Conservation (phyloP, 2,329 filamentous ascomycete genomes). For the Neonectria punicea region DNA sequence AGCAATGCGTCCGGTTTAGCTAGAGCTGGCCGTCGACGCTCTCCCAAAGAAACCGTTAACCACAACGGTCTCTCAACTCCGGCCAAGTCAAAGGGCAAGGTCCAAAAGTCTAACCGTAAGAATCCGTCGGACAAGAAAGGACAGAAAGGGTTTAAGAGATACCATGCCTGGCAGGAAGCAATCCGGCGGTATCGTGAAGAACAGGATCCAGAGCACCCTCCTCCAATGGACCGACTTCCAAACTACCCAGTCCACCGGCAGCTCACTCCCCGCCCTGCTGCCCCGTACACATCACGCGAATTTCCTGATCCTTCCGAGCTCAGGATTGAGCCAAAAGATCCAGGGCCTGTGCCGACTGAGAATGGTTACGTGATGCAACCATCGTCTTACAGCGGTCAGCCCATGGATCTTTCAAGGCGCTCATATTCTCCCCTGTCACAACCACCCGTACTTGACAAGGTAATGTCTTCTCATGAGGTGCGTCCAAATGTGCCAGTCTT, state of each 20-base stretch:
- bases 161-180: constrained; percentile 56
- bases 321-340: constrained; percentile 31
- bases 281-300: constrained; percentile 24
- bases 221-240: constrained; percentile 24
- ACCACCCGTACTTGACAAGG: constrained; percentile 37
- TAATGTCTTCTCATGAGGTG: constrained; percentile 39
- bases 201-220: constrained; percentile 20
- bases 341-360: constrained; percentile 38
- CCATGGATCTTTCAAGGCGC: constrained; percentile 28
- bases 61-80: constrained; percentile 30
- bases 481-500: constrained; percentile 33
- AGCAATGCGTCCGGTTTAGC: constrained; percentile 26
- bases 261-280: constrained; percentile 23
- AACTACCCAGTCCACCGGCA: constrained; percentile 20
- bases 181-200: constrained; percentile 46
- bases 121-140: constrained; percentile 46
- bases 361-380: constrained; percentile 44
- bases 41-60: constrained; percentile 28
- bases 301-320: constrained; percentile 34
- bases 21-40: constrained; percentile 31
- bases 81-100: constrained; percentile 34
- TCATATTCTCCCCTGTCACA: constrained; percentile 34
- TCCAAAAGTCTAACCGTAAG: constrained; percentile 44
- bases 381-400: constrained; percentile 30
- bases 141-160: constrained; percentile 59